Base-by-base conservation (phyloP, 345 rosid species). In the Anacardium occidentale region DNA sequence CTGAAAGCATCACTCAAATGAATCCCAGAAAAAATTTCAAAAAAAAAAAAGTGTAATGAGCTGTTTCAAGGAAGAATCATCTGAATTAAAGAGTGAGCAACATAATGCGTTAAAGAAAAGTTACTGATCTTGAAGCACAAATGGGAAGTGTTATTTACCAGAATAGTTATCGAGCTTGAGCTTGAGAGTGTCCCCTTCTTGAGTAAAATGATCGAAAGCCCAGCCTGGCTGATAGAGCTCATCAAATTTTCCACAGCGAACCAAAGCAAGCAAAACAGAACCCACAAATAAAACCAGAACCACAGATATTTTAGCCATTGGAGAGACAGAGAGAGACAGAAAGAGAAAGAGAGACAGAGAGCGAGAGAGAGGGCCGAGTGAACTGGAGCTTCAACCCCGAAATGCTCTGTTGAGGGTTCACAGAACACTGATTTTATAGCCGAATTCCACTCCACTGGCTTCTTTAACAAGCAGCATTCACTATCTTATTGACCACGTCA, bases 81-180 rank as follows among this genome's bases (percentile, higher is more conserved):
- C n/a, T 50, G 26, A 42, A 42, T 12, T 20, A 2, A 52, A 14
- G 1, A 59, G 24, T 17, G 22, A 26, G 20, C 60, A 69, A 20
- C 34, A 66, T 29, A 34, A 59, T 48, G 53, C 53, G 4, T 60
- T 50, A 25, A 62, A 59, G 7, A 47, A 1, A 37, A 34, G 34
- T n/a, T 44, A 55, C 71, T 68, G 78, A 37, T 34, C 34, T 10
- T 18, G 63, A 20, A 56, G 25, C 29, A 54, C 63, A 56, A 42
- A 15, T 32, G 44, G 44, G 15, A 1, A 25, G 4, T 6, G 26
- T 24, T n/a, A 70, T 10, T 40, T 84, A 96, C 99, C 99, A 48
- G 99, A 96, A 78, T 21, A 86, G 55, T 85, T 90, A 78, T 96
- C 99, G 66, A 96, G 99, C 73, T 86, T 96, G 80, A 96, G 95